phyloP scores from a whole-genome alignment of 1,139 yeast species.

The Debaryomyces sp. region DNA sequence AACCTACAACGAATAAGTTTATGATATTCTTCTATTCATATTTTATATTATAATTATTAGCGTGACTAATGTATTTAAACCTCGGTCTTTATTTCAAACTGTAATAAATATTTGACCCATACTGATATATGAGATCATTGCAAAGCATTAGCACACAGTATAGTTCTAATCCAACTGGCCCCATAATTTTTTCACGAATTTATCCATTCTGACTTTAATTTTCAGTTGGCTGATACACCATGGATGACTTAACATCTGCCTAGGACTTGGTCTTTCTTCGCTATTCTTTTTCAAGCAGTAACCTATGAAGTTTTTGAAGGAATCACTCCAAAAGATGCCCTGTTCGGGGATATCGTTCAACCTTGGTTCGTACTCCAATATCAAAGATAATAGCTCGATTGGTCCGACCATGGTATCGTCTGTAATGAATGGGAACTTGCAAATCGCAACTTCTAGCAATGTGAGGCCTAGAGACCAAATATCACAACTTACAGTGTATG shows the following conservation, averaged over 20 bases:
- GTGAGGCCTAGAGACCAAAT: slow-evolving; percentile 97
- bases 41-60: neutral
- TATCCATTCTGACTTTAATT: slow-evolving; percentile 80
- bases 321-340: slow-evolving; percentile 77
- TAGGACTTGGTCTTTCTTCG: slow-evolving; percentile 81
- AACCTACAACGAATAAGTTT: neutral
- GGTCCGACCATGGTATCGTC: slow-evolving; percentile 56
- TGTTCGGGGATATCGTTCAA: slow-evolving; percentile 76
- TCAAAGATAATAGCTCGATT: slow-evolving; percentile 79
- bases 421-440: slow-evolving; percentile 67
- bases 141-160: neutral
- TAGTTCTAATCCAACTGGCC: slow-evolving; percentile 23
- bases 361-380: slow-evolving; percentile 68
- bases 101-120: slow-evolving; percentile 2
- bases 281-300: slow-evolving; percentile 84
- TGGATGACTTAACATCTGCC: slow-evolving; percentile 90
- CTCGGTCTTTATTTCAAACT: neutral
- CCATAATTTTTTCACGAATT: slow-evolving; percentile 84
- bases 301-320: slow-evolving; percentile 80
- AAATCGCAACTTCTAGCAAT: slow-evolving; percentile 87
- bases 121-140: neutral
- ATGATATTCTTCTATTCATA: neutral
- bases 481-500: slow-evolving; percentile 92
- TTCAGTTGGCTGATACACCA: slow-evolving; percentile 81
- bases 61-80: neutral